phyloP scores from a whole-genome alignment of 2,329 filamentous ascomycete species.

The Penicillium occitanis region DNA sequence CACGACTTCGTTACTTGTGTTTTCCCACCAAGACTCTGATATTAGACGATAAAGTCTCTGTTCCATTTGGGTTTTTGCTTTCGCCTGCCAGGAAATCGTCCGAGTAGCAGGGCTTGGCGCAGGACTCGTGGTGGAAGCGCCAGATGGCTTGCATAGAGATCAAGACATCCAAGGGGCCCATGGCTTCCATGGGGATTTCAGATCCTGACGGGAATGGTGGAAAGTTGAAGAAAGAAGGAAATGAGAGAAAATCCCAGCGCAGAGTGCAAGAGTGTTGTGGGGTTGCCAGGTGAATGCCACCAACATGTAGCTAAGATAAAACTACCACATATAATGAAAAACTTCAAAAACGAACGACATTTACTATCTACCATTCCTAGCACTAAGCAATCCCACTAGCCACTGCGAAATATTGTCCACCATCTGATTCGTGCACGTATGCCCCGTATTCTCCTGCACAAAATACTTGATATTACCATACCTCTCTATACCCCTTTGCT shows the following conservation, averaged over 20 bases:
- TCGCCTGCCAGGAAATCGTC: background rate
- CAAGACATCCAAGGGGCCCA: background rate
- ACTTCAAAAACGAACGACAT: background rate
- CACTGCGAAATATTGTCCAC: conserved; percentile 16
- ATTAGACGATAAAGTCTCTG: background rate
- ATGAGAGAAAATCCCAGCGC: too few species aligned
- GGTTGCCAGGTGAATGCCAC: too few species aligned
- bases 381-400: background rate
- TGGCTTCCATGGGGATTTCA: background rate
- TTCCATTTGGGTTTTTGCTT: background rate
- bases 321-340: background rate
- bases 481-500: background rate
- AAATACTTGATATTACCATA: conserved; percentile 16
- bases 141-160: background rate
- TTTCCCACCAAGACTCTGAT: background rate
- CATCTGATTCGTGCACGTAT: conserved; percentile 12
- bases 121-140: background rate
- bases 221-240: too few species aligned
- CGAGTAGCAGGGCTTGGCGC: background rate
- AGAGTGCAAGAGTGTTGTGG: too few species aligned
- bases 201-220: too few species aligned
- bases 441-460: conserved; percentile 18
- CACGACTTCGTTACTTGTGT: background rate
- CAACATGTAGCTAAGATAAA: background rate
- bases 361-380: background rate